Base-by-base conservation (phyloP, 345 rosid species). In the Zanthoxylum bungeanum region DNA sequence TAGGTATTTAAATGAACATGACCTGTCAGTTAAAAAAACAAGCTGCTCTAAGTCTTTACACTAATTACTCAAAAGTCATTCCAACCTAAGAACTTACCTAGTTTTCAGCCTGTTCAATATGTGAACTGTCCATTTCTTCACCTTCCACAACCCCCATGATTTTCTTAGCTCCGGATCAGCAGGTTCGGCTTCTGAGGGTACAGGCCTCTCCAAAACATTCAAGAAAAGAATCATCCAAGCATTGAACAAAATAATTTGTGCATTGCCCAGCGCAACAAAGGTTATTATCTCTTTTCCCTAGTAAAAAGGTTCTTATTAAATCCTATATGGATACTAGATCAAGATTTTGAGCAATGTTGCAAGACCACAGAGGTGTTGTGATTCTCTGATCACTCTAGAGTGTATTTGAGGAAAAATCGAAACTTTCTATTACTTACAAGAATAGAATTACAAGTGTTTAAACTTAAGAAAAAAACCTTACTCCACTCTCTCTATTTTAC, bases 91-190 rank as follows among this genome's bases (percentile, higher is more conserved):
- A 71, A 53, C 85, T 57, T 75, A 91, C 98, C 99, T 76, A 53
- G 97, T 96, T 71, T 87, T 87, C 27, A 96, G 90, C 85, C 98
- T 86, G 81, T 96, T 96, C 75, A 93, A 82, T 71, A 96, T 96
- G 72, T 93, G 98, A 78, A 90, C 91, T 0, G 97, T 96, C 99
- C 99, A 96, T 78, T 96, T 96, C 87, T 96, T 96, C 88, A 96
- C 93, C 80, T 96, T 96, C 99, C 99, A 96, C 99, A 98, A 96
- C 30, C 98, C 97, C 99, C 99, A 96, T 50, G 96, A 86, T 82
- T 93, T 96, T 84, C 98, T 86, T 36, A 86, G 82, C 65, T 96
- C 99, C 0, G 88, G 93, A 79, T 96, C 98, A 59, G 74, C 47
- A 77, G 98, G 98, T 79, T 96, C 95, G 14, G 96, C 98, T 78